Conservation (phyloP, 176 grass and related monocot species). For the Tillandsia fasciculata region DNA sequence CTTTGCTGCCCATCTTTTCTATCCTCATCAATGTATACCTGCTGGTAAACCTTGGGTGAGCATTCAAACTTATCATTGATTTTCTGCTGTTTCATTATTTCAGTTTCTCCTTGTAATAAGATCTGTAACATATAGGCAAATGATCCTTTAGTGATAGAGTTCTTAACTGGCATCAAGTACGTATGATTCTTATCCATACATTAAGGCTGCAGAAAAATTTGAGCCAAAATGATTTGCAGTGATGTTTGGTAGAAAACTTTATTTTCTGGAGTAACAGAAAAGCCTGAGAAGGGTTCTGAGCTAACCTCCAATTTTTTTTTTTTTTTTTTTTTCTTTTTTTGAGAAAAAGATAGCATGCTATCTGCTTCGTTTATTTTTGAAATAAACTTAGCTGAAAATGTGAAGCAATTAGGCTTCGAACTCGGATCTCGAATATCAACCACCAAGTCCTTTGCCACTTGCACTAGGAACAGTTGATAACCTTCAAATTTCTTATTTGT, state of each 20-base stretch:
- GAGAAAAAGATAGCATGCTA: too few relatives aligned
- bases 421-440: too few relatives aligned
- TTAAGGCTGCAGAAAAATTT: too few relatives aligned
- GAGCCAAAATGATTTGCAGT: neutral
- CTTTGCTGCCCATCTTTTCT: conserved; percentile 55
- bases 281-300: neutral
- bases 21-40: conserved; percentile 75
- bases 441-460: too few relatives aligned
- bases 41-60: conserved; percentile 64
- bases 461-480: neutral
- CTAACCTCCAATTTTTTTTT: neutral
- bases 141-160: neutral
- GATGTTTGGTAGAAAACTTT: neutral
- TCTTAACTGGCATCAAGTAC: too few relatives aligned
- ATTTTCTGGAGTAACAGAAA: too few relatives aligned
- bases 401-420: too few relatives aligned
- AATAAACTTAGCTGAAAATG: too few relatives aligned
- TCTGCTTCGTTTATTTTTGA: too few relatives aligned
- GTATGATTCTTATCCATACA: too few relatives aligned
- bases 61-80: neutral
- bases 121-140: neutral
- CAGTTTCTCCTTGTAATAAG: neutral
- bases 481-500: neutral
- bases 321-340: too few relatives aligned
- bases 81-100: neutral